Base-by-base conservation (phyloP, 352 stramenopile species). In the Phytopythium mirpurense region DNA sequence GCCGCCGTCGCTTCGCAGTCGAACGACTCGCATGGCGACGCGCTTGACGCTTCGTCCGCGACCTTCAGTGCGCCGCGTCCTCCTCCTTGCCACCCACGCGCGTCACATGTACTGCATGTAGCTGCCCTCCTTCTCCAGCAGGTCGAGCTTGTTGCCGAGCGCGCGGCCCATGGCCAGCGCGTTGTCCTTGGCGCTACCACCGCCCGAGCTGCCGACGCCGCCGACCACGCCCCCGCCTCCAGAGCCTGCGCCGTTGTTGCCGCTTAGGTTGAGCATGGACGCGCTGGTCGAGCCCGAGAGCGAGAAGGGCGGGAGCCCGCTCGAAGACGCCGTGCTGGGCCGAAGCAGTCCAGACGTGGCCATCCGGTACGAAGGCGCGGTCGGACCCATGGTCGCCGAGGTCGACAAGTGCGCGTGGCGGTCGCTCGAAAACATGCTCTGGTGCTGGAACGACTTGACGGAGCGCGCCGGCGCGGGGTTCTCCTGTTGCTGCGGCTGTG, bases 121-220 rank as follows among this genome's bases (percentile, higher is more conserved):
- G 51, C 47, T 68, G 55, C 72, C 83, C 44, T 88, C 75, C 53
- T 88, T 83, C 45, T 90, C 80, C 46, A 90, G 62, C 43, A 87
- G 75, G 57, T 90, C 80, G 8, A 90, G 70, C 49, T 85, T 86
- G 65, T 72, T 88, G 48, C 73, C 76, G 32, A 90, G 76, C 18
- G 75, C 65, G 31, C 77, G 63, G 19, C 47, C 21, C 60, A 65
- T 65, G 23, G 36, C 43, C 34, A 65, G 50, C n/a, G 12, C 50
- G 48, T 54, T 54, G 3, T 57, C 54, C 6, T 51, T 53, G 27
- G 38, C 48, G 19, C 58, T 38, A 6, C 40, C 38, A 2, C 24
- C 15, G 7, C 23, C 35, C 7, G n/a, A 19, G 12, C 31, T 32
- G n/a, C 16, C 38, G 18, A 18, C n/a, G 3, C 54, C 50, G 2